A percentile compares a stretch with the other conserved stretches of the same genome.
phyloP scores from a whole-genome alignment of 2,329 filamentous ascomycete species.

The Verticillium klebahnii region DNA sequence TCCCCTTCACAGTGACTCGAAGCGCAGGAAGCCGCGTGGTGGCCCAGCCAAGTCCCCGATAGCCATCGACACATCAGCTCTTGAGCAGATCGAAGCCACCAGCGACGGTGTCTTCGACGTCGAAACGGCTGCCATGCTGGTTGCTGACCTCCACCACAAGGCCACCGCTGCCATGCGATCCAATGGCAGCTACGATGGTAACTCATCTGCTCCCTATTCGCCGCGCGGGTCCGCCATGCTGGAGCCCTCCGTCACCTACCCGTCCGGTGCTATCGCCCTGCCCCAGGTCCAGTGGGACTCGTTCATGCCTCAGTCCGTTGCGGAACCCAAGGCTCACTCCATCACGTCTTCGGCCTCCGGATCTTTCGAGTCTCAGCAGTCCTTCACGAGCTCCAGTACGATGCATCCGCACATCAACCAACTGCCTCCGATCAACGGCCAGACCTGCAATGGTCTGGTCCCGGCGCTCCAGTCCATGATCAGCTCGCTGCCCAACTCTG shows the following conservation, averaged over 20 bases:
- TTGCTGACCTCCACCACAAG: conserved; percentile 97
- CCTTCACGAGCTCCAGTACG: conserved; percentile 55
- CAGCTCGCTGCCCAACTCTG: conserved; percentile 65
- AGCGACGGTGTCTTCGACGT: conserved; percentile 91
- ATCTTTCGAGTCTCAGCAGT: conserved; percentile 64
- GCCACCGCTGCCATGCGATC: conserved; percentile 66
- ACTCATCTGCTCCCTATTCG: conserved; percentile 64
- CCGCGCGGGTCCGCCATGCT: conserved; percentile 67
- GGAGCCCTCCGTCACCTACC: conserved; percentile 73
- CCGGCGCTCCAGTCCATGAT: conserved; percentile 68
- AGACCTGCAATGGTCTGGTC: conserved; percentile 54
- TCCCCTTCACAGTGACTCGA: conserved; percentile 89
- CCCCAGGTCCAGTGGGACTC: conserved; percentile 90
- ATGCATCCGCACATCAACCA: conserved; percentile 56
- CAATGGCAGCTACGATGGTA: conserved; percentile 51
- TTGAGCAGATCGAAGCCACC: conserved; percentile 90
- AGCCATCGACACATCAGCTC: conserved; percentile 75
- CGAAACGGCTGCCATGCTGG: conserved; percentile 96
- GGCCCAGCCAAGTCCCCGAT: conserved; percentile 72
- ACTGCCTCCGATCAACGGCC: conserved; percentile 65
- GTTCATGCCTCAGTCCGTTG: conserved; percentile 67
- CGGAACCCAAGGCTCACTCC: conserved; percentile 72
- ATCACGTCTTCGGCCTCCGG: conserved; percentile 60
- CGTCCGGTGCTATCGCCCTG: conserved; percentile 73
- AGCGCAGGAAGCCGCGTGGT: conserved; percentile 71